phyloP scores from a whole-genome alignment of 1,139 yeast genomes.

The Blastobotrys aristatus region DNA sequence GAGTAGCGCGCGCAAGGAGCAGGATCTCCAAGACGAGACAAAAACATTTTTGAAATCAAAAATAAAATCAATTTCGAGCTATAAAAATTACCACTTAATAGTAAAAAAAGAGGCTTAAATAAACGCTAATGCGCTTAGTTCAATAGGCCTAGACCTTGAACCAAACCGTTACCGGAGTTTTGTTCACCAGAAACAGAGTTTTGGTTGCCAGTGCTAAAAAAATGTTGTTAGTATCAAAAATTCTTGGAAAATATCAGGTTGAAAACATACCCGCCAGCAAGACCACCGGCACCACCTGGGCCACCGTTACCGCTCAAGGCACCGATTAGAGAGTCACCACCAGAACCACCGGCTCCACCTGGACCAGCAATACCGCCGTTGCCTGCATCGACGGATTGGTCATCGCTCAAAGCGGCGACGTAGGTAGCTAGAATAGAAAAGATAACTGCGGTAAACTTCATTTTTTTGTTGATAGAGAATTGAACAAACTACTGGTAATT shows the following conservation, averaged over 20 bases:
- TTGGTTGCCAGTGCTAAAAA: conserved; percentile 1
- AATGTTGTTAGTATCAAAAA: no score
- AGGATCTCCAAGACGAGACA: no score
- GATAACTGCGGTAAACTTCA: neutral
- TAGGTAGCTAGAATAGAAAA: neutral
- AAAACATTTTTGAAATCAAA: no score
- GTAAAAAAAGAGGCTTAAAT: no score
- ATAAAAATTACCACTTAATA: no score
- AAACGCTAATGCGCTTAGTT: no score
- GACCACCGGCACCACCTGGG: neutral
- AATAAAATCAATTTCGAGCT: no score
- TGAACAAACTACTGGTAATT: neutral
- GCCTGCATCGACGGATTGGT: neutral
- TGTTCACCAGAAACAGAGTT: neutral
- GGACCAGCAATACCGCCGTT: conserved; percentile 2
- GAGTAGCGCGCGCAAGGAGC: no score
- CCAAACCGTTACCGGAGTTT: neutral
- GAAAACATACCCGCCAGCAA: no score
- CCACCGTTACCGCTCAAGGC: conserved; percentile 1
- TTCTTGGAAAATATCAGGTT: no score
- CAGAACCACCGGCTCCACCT: conserved; percentile 2
- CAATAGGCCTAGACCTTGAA: neutral
- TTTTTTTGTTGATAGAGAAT: neutral
- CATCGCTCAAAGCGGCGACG: neutral
- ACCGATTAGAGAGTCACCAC: neutral